Conservation (phyloP, 2,329 filamentous ascomycete species). For the Akanthomyces muscarius region DNA sequence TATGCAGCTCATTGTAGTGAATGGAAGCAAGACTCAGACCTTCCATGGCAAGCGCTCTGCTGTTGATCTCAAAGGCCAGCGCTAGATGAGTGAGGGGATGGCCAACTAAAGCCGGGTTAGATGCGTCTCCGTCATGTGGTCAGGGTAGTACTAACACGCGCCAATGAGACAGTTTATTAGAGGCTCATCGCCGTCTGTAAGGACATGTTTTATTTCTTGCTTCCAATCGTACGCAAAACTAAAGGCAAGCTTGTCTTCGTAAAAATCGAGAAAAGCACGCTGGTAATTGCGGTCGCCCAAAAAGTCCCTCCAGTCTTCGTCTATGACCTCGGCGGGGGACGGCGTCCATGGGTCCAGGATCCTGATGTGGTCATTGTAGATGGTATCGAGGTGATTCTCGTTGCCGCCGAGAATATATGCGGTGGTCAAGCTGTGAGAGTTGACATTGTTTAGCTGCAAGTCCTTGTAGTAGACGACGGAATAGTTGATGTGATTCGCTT, state of each 20-base stretch:
- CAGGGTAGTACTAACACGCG: constrained; percentile 57
- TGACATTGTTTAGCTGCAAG: constrained; percentile 75
- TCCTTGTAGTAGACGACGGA: constrained; percentile 71
- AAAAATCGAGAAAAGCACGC: constrained; percentile 89
- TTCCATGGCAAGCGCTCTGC: constrained; percentile 82
- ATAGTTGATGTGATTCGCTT: constrained; percentile 88
- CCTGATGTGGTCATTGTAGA: constrained; percentile 75
- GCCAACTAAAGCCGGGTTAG: constrained; percentile 54
- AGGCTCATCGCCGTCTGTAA: constrained; percentile 71
- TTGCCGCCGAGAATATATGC: constrained; percentile 81
- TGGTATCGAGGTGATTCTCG: constrained; percentile 65
- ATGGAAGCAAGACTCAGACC: constrained; percentile 65
- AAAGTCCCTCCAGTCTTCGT: constrained; percentile 82
- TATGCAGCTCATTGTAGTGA: constrained; percentile 57
- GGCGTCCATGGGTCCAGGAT: constrained; percentile 75
- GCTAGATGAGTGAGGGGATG: constrained; percentile 92
- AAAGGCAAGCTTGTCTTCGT: constrained; percentile 81
- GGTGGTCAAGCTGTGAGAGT: constrained; percentile 75
- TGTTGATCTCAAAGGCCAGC: constrained; percentile 89
- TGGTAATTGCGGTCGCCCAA: constrained; percentile 78
- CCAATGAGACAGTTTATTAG: constrained; percentile 76
- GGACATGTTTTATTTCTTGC: constrained; percentile 66
- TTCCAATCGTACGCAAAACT: constrained; percentile 79
- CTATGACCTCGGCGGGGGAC: constrained; percentile 77
- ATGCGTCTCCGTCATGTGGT: background rate